phyloP scores from a whole-genome alignment of 805 yeast genomes.

The Yarrowia sp. region DNA sequence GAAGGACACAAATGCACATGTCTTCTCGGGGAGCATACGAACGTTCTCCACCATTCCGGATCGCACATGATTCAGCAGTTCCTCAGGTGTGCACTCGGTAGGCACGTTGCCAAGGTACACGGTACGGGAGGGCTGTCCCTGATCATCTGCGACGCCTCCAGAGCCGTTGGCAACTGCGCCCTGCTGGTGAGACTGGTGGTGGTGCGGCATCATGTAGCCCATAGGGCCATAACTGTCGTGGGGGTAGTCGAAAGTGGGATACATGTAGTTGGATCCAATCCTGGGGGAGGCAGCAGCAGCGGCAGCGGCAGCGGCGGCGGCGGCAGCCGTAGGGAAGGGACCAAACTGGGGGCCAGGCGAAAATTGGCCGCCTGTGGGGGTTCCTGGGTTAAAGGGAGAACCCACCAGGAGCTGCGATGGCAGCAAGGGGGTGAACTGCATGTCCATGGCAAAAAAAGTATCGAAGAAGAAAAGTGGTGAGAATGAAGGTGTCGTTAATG shows the following conservation, averaged over 20 bases:
- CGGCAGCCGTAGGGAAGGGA: slow-evolving; percentile 28
- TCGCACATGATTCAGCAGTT: slow-evolving; percentile 82
- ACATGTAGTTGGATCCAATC: slow-evolving; percentile 22
- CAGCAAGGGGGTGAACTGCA: slow-evolving; percentile 38
- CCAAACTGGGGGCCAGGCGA: slow-evolving; percentile 30
- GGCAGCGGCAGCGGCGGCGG: slow-evolving; percentile 28
- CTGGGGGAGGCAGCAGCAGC: slow-evolving; percentile 17
- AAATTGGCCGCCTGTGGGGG: slow-evolving; percentile 38
- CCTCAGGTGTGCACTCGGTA: slow-evolving; percentile 71
- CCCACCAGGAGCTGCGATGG: slow-evolving; percentile 41
- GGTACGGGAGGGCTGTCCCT: slow-evolving; percentile 51
- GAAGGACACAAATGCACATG: slow-evolving; percentile 88
- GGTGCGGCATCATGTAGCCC: slow-evolving; percentile 30
- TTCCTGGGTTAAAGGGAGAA: slow-evolving; percentile 41
- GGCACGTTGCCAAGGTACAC: slow-evolving; percentile 91
- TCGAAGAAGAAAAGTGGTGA: neutral
- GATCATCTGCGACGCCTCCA: neutral
- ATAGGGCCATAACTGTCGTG: slow-evolving; percentile 12
- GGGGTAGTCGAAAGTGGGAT: slow-evolving; percentile 7
- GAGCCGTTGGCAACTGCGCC: slow-evolving; percentile 26
- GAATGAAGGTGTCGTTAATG: neutral
- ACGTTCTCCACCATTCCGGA: slow-evolving; percentile 85
- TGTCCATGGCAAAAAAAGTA: slow-evolving; percentile 36
- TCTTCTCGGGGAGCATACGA: slow-evolving; percentile 69
- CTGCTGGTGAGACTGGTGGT: slow-evolving; percentile 15